A percentile compares a stretch with the other conserved stretches of the same genome.
Evolutionary conservation across 106 monocot species (phyloP).

Genomic region (Ottelia alismoides): DNA sequence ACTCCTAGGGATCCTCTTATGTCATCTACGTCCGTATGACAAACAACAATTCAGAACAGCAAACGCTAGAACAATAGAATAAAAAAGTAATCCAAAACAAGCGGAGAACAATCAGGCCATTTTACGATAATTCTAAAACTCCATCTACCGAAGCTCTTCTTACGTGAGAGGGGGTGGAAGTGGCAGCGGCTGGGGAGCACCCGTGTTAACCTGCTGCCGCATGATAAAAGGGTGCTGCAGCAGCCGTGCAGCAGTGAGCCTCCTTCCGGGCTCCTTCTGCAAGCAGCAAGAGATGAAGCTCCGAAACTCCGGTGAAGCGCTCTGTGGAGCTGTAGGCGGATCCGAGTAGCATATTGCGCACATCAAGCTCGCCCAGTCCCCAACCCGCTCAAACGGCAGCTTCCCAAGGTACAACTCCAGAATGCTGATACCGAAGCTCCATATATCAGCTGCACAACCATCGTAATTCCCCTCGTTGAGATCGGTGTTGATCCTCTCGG

Average conservation of each 20-base stretch:
- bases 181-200: too few relatives aligned
- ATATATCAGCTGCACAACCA: conserved; percentile 76
- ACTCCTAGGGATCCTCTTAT: too few relatives aligned
- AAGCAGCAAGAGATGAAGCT: conserved; percentile 2
- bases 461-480: conserved; percentile 62
- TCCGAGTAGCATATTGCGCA: conserved; percentile 10
- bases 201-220: too few relatives aligned
- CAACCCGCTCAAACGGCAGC: conserved; percentile 61
- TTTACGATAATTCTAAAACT: too few relatives aligned
- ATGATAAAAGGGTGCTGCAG: conserved; percentile 10
- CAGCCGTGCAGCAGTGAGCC: conserved; percentile 1
- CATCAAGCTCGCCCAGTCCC: conserved; percentile 79
- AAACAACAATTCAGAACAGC: too few relatives aligned
- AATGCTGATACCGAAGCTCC: conserved; percentile 87
- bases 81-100: too few relatives aligned
- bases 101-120: too few relatives aligned
- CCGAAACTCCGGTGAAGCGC: conserved; percentile 5
- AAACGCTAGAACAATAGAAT: too few relatives aligned
- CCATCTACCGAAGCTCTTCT: too few relatives aligned
- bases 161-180: too few relatives aligned
- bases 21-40: too few relatives aligned
- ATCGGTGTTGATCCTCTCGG: conserved; percentile 8
- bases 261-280: conserved; percentile 9
- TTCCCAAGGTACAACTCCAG: conserved; percentile 75
- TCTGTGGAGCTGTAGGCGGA: conserved; percentile 5